Evolutionary conservation across 2,329 filamentous ascomycete species (phyloP).

Genomic region (Xylaria sp.): DNA sequence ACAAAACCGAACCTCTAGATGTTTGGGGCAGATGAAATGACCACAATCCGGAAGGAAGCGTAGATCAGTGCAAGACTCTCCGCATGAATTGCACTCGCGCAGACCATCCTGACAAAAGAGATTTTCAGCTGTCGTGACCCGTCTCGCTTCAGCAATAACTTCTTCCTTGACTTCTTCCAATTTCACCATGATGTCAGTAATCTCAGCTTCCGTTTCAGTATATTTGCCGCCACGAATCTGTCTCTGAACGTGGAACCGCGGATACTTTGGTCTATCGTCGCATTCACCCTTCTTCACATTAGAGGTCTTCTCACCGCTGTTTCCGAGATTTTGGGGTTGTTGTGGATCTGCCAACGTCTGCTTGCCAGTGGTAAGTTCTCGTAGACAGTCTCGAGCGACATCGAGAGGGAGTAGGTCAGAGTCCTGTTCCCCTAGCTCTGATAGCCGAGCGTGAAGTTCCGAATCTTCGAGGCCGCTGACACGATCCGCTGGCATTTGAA

Average conservation of each 20-base stretch:
- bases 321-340: neutral
- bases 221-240: slow-evolving; percentile 40
- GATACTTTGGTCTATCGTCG: slow-evolving; percentile 20
- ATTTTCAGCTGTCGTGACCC: slow-evolving; percentile 33
- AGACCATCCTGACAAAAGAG: neutral
- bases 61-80: slow-evolving; percentile 12
- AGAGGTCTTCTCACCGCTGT: neutral
- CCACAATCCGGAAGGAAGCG: slow-evolving; percentile 47
- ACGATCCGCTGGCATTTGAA: slow-evolving; percentile 8
- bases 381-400: slow-evolving; percentile 6
- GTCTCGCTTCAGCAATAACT: slow-evolving; percentile 33
- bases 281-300: neutral
- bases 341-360: neutral
- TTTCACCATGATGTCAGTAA: slow-evolving; percentile 37
- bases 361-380: neutral
- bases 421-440: slow-evolving; percentile 12
- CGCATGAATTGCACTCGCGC: slow-evolving; percentile 37
- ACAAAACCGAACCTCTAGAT: slow-evolving; percentile 34
- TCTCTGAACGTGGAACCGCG: neutral
- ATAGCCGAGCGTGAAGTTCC: slow-evolving; percentile 20
- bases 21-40: slow-evolving; percentile 45
- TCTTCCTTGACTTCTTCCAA: slow-evolving; percentile 35
- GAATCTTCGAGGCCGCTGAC: neutral
- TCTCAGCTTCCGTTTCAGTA: slow-evolving; percentile 40
- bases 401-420: neutral